Evolutionary conservation across 148 eudicot genomes (phyloP), one percentile per base, ranked within the genome.

Genomic region (Rheum nobile): DNA sequence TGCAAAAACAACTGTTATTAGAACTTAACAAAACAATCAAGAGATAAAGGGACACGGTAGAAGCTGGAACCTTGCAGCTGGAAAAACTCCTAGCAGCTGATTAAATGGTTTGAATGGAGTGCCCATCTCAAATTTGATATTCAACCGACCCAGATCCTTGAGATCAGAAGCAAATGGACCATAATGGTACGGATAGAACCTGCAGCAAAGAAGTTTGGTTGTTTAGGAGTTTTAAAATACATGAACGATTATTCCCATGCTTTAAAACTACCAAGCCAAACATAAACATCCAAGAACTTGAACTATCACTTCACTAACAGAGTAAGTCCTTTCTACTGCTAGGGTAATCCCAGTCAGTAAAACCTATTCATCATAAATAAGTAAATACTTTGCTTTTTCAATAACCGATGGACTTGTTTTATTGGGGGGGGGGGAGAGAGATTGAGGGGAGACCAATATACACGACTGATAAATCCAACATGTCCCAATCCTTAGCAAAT

Each of bases 101-200:
- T 92, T 88, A 70, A 95, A 92, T 65, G 99, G 99, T 77, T 91
- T 95, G 79, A 95, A 95, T 59, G 98, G 98, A 42, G 86, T 73
- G 28, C 99, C 99, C 67, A 90, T 75, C 69, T 92, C 92, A 87
- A 92, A 95, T 46, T 76, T 85, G 75, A 95, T 87, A 79, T 88
- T 75, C 82, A 91, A 72, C 74, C 83, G 74, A 63, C 77, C 89
- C 77, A 95, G 81, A 79, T 83, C 88, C 81, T 85, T 92, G 71
- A 95, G 84, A 82, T 95, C 99, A 26, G 99, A 95, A 77, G 99
- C 99, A 87, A 95, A 95, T 34, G 99, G 99, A 19, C 97, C 99
- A 84, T 95, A 95, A 85, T 95, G 99, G 74, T 95, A 95, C 39
- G 99, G 99, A 81, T 90, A 95, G 83, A 92, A 95, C 98, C 98